These are phyloP conservation scores for Macroventuria anomochaeta DNA, from an alignment of 2,329 filamentous ascomycete genomes.

Conservation along the genomic window DNA sequence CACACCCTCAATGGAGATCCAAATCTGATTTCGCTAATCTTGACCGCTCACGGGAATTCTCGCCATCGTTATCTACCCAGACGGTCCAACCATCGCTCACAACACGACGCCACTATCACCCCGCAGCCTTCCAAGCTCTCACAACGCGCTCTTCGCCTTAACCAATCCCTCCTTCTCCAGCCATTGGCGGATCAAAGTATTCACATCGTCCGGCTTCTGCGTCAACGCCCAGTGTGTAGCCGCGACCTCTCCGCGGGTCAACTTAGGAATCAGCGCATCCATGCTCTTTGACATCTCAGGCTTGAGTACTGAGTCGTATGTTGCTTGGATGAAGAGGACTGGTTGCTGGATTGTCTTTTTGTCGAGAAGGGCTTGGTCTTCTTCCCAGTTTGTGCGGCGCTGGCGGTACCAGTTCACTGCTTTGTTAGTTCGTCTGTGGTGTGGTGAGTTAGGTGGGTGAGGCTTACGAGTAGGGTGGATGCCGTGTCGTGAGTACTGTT, in stretches of 20 bases:
- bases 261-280: conserved; percentile 68
- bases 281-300: conserved; percentile 74
- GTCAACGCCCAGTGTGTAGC: conserved; percentile 83
- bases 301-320: conserved; percentile 73
- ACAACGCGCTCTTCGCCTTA: conserved; percentile 54
- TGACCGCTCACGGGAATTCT: not conserved
- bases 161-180: conserved; percentile 63
- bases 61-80: not conserved
- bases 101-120: not conserved
- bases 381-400: conserved; percentile 73
- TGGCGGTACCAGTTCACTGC: conserved; percentile 86
- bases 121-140: conserved; percentile 3
- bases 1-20: not conserved
- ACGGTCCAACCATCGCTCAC: not conserved
- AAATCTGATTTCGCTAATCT: not conserved
- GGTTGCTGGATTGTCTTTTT: conserved; percentile 52
- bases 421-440: conserved; percentile 13
- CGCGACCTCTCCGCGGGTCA: conserved; percentile 71
- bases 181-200: conserved; percentile 72
- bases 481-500: conserved; percentile 73
- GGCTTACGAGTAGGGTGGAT: conserved; percentile 72
- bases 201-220: conserved; percentile 74
- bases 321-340: conserved; percentile 76
- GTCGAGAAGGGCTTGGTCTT: conserved; percentile 63
- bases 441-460: not conserved